A percentile compares a stretch with the other conserved stretches of the same genome.
These are phyloP conservation scores for Hypericum androsaemum DNA, from an alignment of 345 rosid species.

Conservation along the genomic window DNA sequence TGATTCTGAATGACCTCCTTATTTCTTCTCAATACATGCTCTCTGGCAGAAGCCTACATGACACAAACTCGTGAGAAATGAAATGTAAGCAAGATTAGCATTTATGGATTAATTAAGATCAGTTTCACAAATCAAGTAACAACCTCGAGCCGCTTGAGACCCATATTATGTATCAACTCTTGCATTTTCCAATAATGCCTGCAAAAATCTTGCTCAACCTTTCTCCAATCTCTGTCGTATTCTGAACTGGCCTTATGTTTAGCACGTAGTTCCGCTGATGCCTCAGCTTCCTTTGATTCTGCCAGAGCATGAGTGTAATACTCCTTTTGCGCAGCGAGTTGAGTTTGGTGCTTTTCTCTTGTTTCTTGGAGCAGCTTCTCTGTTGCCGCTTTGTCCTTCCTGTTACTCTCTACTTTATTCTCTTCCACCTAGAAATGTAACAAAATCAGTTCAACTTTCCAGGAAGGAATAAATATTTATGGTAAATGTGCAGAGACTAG, in stretches of 20 bases:
- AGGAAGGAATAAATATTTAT: background rate
- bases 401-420: constrained; percentile 87
- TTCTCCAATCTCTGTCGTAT: constrained; percentile 73
- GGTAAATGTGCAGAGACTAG: too few relatives aligned
- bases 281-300: constrained; percentile 94
- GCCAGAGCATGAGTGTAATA: constrained; percentile 74
- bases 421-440: constrained; percentile 68
- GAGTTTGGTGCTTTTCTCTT: constrained; percentile 85
- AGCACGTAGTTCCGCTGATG: constrained; percentile 81
- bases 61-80: constrained; percentile 10
- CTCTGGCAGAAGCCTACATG: constrained; percentile 64
- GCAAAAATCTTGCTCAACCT: too few relatives aligned
- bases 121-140: constrained; percentile 12
- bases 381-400: constrained; percentile 85
- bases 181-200: too few relatives aligned
- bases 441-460: constrained; percentile 9
- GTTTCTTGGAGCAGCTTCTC: constrained; percentile 94
- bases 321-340: constrained; percentile 72
- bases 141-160: constrained; percentile 97
- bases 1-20: constrained; percentile 86
- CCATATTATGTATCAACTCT: constrained; percentile 87
- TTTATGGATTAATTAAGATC: background rate
- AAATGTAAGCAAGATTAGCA: constrained; percentile 5
- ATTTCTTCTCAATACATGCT: constrained; percentile 70
- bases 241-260: constrained; percentile 86